Evolutionary conservation across 192 early-diverging fungal species (phyloP).

Genomic region (Coemansia sp.): DNA sequence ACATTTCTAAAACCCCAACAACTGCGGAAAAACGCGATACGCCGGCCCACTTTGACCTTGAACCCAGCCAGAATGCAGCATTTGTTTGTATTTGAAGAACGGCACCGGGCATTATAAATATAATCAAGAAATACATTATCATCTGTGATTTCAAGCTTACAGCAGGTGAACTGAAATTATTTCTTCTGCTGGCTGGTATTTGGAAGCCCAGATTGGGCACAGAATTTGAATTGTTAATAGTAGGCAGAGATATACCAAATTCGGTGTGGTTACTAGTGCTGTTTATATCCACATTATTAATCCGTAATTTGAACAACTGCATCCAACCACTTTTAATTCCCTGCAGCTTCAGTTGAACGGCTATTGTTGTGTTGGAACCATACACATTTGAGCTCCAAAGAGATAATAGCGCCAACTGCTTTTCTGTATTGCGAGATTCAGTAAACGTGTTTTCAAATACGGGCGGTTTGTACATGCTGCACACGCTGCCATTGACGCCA

Average conservation of each 20-base stretch:
- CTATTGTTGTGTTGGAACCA: neutral
- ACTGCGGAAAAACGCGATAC: neutral
- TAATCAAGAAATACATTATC: neutral
- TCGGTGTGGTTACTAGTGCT: no score
- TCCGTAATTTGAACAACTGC: neutral
- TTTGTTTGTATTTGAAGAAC: neutral
- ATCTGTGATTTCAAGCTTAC: no score
- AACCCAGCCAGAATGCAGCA: neutral
- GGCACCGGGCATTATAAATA: fast-evolving
- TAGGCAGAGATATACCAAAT: no score
- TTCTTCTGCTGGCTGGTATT: no score
- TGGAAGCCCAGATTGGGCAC: no score
- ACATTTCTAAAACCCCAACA: neutral
- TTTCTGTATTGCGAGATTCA: neutral
- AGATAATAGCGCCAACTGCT: neutral
- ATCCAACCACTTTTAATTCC: neutral
- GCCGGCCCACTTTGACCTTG: neutral
- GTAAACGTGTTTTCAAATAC: neutral
- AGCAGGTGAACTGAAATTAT: no score
- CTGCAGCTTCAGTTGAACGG: neutral
- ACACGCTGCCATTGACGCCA: neutral
- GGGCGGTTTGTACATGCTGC: neutral
- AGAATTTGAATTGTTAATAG: no score
- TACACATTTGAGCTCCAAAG: neutral
- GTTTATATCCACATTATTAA: neutral